A percentile compares a stretch with the other conserved stretches of the same genome.
Conservation (phyloP, 306 rosid genomes). For the Herpetospermum pedunculosum region DNA sequence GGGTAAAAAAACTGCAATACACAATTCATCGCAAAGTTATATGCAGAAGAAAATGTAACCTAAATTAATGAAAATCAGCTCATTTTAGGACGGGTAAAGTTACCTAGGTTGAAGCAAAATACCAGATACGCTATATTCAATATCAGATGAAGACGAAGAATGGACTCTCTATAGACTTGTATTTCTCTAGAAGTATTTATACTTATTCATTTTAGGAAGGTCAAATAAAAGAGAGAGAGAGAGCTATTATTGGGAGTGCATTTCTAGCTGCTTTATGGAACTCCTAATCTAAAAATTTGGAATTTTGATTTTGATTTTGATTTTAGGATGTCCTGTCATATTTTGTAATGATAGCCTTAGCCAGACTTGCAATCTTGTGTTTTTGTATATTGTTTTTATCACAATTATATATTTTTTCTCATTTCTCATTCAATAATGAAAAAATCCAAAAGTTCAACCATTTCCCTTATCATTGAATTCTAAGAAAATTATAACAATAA, state of each 20-base stretch:
- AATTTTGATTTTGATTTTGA: neutral
- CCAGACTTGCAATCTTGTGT: neutral
- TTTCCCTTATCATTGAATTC: neutral
- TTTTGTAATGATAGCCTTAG: neutral
- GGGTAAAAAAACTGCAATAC: slow-evolving; percentile 9
- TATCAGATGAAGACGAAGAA: neutral
- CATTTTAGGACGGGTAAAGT: neutral
- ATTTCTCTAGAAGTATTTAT: neutral
- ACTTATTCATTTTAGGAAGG: neutral
- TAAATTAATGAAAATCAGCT: neutral
- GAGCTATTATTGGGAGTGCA: neutral
- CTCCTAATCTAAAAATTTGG: neutral
- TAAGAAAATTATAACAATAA: neutral
- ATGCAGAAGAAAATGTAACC: neutral
- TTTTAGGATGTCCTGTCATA: neutral
- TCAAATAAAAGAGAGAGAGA: neutral
- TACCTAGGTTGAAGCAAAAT: neutral
- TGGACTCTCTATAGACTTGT: neutral
- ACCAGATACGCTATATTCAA: neutral
- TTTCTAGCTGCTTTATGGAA: neutral
- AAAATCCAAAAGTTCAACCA: neutral
- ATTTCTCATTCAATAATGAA: neutral
- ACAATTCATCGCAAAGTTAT: neutral
- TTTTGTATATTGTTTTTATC: neutral
- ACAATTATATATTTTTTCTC: neutral